Conservation (phyloP, 352 stramenopile genomes). For the Globisporangium nodosum region DNA sequence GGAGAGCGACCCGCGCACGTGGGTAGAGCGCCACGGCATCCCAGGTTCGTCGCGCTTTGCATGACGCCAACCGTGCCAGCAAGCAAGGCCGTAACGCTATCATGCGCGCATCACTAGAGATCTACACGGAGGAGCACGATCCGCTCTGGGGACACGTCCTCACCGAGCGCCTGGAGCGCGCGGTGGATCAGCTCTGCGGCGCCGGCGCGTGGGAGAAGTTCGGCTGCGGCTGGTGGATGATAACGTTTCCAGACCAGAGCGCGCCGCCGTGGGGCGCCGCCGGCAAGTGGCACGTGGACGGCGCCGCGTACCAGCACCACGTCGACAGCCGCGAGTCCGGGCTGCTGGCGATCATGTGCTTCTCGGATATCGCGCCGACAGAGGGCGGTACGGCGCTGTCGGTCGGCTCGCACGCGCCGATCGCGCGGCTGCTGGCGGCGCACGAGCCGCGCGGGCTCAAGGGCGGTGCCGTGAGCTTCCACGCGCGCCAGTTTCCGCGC, state of each 20-base stretch:
- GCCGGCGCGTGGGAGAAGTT: constrained; percentile 53
- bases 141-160: constrained; percentile 40
- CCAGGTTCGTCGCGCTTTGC: constrained; percentile 20
- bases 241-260: constrained; percentile 64
- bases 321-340: constrained; percentile 64
- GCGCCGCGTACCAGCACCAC: constrained; percentile 67
- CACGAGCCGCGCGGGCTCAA: constrained; percentile 55
- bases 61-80: too few relatives aligned
- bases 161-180: constrained; percentile 33
- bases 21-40: constrained; percentile 56
- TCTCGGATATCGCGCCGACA: constrained; percentile 55
- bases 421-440: constrained; percentile 47
- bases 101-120: constrained; percentile 21
- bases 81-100: too few relatives aligned
- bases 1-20: constrained; percentile 31
- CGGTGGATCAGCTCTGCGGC: constrained; percentile 74
- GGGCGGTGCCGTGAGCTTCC: constrained; percentile 44
- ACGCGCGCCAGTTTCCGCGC: constrained; percentile 26
- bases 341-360: constrained; percentile 77
- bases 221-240: constrained; percentile 80
- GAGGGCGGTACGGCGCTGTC: constrained; percentile 73
- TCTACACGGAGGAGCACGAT: constrained; percentile 36
- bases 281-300: constrained; percentile 81
- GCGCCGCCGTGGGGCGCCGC: constrained; percentile 52
- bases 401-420: constrained; percentile 48